Evolutionary conservation across 2,329 filamentous ascomycete genomes (phyloP).

Genomic region (Aspergillus luchuensis): DNA sequence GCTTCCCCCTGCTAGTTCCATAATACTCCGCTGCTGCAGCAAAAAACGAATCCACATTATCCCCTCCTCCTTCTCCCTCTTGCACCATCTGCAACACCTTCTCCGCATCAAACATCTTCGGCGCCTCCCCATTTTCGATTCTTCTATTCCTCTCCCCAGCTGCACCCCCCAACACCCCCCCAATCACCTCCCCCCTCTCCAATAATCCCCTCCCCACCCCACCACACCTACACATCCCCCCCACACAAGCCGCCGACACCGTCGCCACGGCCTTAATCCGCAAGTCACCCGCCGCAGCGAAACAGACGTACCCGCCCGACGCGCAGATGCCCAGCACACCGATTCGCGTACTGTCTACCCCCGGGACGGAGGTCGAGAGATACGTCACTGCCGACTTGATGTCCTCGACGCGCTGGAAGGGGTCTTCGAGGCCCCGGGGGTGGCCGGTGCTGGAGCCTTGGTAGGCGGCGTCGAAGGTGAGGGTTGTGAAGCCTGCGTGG

Average conservation of each 20-base stretch:
- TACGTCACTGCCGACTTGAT: conserved; percentile 40
- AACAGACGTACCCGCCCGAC: conserved; percentile 38
- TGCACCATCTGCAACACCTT: conserved; percentile 5
- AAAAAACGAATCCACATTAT: conserved; percentile 14
- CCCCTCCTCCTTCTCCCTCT: neutral
- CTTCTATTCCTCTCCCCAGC: conserved; percentile 15
- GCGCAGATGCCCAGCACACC: conserved; percentile 45
- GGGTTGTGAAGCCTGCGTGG: conserved; percentile 34
- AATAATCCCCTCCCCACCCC: neutral
- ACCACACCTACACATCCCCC: conserved; percentile 21
- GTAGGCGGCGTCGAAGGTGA: conserved; percentile 44
- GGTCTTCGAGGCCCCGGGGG: conserved; percentile 44
- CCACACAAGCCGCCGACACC: conserved; percentile 35
- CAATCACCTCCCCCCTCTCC: conserved; percentile 8
- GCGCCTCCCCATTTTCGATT: neutral
- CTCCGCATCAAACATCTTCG: conserved; percentile 11
- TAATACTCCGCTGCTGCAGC: conserved; percentile 27
- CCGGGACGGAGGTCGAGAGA: conserved; percentile 13
- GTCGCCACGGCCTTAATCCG: conserved; percentile 45
- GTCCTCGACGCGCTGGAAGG: conserved; percentile 41
- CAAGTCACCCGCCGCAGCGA: conserved; percentile 40
- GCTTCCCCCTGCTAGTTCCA: conserved; percentile 17
- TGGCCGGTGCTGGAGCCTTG: conserved; percentile 42
- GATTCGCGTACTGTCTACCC: conserved; percentile 37
- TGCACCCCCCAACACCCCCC: conserved; percentile 8